Evolutionary conservation across 805 yeast species (phyloP).

Genomic region (Wickerhamiella slavikovae): DNA sequence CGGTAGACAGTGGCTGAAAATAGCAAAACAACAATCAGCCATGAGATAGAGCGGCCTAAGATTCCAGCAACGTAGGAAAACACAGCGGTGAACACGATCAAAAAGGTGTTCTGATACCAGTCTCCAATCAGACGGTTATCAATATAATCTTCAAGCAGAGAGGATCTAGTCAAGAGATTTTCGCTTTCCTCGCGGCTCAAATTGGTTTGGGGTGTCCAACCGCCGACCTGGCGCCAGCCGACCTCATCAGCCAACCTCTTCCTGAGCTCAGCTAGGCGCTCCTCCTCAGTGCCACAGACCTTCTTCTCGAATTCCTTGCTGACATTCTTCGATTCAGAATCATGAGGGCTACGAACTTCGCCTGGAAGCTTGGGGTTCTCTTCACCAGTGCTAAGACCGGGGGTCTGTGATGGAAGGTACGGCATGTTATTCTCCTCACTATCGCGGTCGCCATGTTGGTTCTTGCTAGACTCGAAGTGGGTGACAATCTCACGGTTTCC

Average conservation of each 20-base stretch:
- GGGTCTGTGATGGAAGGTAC: background rate
- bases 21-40: constrained; percentile 53
- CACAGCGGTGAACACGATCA: constrained; percentile 43
- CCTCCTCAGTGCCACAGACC: constrained; percentile 15
- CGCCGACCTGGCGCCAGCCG: constrained; percentile 91
- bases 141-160: constrained; percentile 53
- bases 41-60: constrained; percentile 56
- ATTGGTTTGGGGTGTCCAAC: constrained; percentile 47
- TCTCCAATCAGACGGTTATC: constrained; percentile 74
- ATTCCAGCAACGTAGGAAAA: constrained; percentile 66
- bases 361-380: too few species aligned
- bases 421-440: background rate
- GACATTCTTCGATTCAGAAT: too few species aligned
- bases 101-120: constrained; percentile 85
- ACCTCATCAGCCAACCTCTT: constrained; percentile 41
- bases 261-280: constrained; percentile 20
- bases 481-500: too few species aligned
- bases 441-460: too few species aligned
- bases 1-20: constrained; percentile 55
- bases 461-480: too few species aligned
- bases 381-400: too few species aligned
- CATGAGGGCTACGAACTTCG: too few species aligned
- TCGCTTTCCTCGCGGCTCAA: constrained; percentile 30
- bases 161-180: constrained; percentile 49
- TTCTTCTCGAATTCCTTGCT: constrained; percentile 4